Evolutionary conservation across 1,139 yeast species (phyloP).

Genomic region (Sugiyamaella sp.): DNA sequence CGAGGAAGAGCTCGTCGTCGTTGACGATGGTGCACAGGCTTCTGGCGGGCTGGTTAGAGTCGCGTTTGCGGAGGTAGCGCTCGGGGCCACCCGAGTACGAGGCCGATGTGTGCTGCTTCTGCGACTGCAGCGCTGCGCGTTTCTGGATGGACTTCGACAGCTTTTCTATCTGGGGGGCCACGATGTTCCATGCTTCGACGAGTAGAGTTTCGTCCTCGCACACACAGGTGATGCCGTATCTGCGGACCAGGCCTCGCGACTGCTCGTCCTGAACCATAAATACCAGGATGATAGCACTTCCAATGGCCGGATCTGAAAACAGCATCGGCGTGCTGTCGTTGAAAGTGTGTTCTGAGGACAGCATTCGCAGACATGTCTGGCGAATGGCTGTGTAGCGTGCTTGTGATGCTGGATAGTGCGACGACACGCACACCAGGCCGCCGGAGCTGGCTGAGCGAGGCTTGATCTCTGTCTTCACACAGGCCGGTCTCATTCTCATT

Average conservation of each 20-base stretch:
- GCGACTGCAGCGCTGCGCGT: constrained; percentile 44
- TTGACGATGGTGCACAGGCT: constrained; percentile 61
- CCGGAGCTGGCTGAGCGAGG: not conserved
- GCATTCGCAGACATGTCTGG: constrained; percentile 49
- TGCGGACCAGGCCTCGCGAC: constrained; percentile 79
- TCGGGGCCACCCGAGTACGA: constrained; percentile 45
- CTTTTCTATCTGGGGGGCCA: constrained; percentile 54
- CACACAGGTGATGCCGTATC: constrained; percentile 66
- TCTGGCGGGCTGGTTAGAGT: constrained; percentile 53
- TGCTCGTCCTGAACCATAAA: constrained; percentile 69
- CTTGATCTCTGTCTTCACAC: constrained; percentile 25
- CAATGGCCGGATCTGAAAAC: constrained; percentile 69
- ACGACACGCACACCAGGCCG: constrained; percentile 42
- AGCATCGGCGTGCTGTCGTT: constrained; percentile 69
- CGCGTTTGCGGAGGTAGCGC: constrained; percentile 55
- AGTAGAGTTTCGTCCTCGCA: constrained; percentile 59
- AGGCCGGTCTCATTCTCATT: constrained; percentile 7
- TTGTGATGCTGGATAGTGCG: constrained; percentile 67
- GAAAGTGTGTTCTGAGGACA: constrained; percentile 72
- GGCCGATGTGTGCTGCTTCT: constrained; percentile 27
- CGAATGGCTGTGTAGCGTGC: constrained; percentile 56
- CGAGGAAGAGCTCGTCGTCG: constrained; percentile 61
- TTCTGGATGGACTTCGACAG: constrained; percentile 55
- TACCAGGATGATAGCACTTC: constrained; percentile 65
- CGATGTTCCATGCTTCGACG: constrained; percentile 60